These are phyloP conservation scores for Petrea volubilis DNA, from an alignment of 257 asterid species.

Conservation along the genomic window DNA sequence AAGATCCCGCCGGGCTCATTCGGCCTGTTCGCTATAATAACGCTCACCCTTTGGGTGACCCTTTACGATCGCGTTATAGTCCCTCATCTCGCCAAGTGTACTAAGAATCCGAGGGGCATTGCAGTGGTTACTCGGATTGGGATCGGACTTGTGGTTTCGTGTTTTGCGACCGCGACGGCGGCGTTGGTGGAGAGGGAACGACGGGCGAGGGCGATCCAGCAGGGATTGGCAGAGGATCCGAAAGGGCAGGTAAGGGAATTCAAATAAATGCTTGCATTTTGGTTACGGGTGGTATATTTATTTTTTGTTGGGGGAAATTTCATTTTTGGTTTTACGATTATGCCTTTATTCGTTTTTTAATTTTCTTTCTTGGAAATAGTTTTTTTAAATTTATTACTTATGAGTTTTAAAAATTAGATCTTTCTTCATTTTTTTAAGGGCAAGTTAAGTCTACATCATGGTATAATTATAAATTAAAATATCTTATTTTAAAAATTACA, in stretches of 20 bases:
- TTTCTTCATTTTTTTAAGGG: too few relatives aligned
- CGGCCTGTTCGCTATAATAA: constrained; percentile 37
- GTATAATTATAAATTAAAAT: too few relatives aligned
- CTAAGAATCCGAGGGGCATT: constrained; percentile 51
- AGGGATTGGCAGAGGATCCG: constrained; percentile 47
- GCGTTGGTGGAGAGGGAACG: constrained; percentile 62
- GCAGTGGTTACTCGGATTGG: constrained; percentile 58
- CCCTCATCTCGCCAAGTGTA: constrained; percentile 43
- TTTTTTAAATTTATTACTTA: too few relatives aligned
- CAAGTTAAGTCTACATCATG: too few relatives aligned
- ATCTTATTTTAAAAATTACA: too few relatives aligned
- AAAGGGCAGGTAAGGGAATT: constrained; percentile 9
- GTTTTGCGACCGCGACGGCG: constrained; percentile 41
- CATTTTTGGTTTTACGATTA: too few relatives aligned
- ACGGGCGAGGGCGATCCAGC: constrained; percentile 39
- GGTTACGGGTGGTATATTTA: too few relatives aligned
- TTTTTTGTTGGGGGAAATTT: too few relatives aligned
- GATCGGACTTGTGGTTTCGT: constrained; percentile 52
- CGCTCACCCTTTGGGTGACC: constrained; percentile 56
- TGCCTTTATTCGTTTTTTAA: too few relatives aligned
- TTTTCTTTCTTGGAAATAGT: too few relatives aligned
- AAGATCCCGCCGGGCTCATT: constrained; percentile 62
- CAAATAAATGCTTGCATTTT: neutral
- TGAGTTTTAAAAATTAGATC: too few relatives aligned
- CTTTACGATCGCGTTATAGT: constrained; percentile 59